These are phyloP conservation scores for Colletotrichum sp. DNA, from an alignment of 2,329 filamentous ascomycete species.

Conservation along the genomic window DNA sequence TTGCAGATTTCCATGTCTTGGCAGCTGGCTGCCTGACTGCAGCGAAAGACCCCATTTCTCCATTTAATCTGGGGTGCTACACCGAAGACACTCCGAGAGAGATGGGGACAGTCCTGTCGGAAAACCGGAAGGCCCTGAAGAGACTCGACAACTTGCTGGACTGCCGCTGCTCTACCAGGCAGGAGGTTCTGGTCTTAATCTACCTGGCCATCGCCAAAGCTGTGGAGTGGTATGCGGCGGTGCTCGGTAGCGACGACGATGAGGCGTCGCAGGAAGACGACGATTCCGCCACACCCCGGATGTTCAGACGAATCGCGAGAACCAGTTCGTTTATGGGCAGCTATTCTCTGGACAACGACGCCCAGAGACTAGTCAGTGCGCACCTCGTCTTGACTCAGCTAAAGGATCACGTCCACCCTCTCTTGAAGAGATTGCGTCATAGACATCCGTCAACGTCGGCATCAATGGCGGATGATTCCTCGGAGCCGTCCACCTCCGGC, in stretches of 20 bases:
- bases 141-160: not conserved
- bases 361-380: not conserved
- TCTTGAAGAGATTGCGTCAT: not conserved
- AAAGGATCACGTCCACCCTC: not conserved
- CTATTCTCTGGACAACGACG: not conserved
- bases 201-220: not conserved
- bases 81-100: not conserved
- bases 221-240: not conserved
- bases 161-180: not conserved
- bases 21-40: not conserved
- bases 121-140: not conserved
- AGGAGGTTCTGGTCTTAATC: not conserved
- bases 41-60: not conserved
- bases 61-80: not conserved
- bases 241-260: not conserved
- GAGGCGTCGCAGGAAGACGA: not conserved
- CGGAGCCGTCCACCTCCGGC: not conserved
- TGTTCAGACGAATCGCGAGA: not conserved
- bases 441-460: not conserved
- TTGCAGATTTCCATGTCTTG: not conserved
- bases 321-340: not conserved
- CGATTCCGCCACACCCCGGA: not conserved
- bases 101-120: not conserved
- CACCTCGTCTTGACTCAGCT: constrained; percentile 1
- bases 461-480: not conserved